phyloP scores from a whole-genome alignment of 768 basidiomycete species.

The Serendipita sp. region DNA sequence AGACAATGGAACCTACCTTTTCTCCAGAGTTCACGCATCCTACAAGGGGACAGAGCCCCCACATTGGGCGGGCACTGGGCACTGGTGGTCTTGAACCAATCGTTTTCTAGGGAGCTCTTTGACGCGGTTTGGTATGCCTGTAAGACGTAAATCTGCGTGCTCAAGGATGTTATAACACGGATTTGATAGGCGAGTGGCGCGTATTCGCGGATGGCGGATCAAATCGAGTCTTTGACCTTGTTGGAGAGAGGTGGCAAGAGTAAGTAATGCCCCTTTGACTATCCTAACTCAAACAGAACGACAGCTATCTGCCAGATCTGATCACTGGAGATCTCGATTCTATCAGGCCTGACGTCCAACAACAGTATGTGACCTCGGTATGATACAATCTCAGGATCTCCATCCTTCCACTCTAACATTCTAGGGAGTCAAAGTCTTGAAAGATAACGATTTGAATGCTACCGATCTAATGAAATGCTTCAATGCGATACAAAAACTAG shows the following conservation, averaged over 20 bases:
- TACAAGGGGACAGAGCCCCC: neutral
- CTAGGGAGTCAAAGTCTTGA: slow-evolving; percentile 49
- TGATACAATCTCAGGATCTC: slow-evolving; percentile 10
- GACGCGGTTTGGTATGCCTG: slow-evolving; percentile 33
- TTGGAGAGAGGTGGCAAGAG: slow-evolving; percentile 10
- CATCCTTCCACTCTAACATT: neutral
- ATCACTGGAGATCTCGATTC: slow-evolving; percentile 95
- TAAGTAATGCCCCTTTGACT: neutral
- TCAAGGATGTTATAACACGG: slow-evolving; percentile 20
- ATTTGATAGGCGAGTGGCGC: slow-evolving; percentile 27
- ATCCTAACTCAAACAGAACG: neutral
- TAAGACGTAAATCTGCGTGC: slow-evolving; percentile 11
- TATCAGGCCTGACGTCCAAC: slow-evolving; percentile 26
- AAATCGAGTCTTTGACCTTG: slow-evolving; percentile 58
- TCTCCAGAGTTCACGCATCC: neutral
- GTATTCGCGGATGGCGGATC: slow-evolving; percentile 81
- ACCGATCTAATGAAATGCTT: slow-evolving; percentile 97
- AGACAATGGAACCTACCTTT: neutral
- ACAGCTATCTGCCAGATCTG: slow-evolving; percentile 61
- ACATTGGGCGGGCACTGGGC: slow-evolving; percentile 19
- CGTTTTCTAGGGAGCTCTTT: slow-evolving; percentile 52
- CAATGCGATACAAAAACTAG: slow-evolving; percentile 27
- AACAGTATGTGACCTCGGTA: slow-evolving; percentile 33
- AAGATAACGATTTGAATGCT: slow-evolving; percentile 62
- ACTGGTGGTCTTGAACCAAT: slow-evolving; percentile 81